Percentiles rank a stretch among this genome's conserved stretches.
These are phyloP conservation scores for Cercophora newfieldiana DNA, from an alignment of 495 filamentous ascomycete genomes.

Conservation along the genomic window DNA sequence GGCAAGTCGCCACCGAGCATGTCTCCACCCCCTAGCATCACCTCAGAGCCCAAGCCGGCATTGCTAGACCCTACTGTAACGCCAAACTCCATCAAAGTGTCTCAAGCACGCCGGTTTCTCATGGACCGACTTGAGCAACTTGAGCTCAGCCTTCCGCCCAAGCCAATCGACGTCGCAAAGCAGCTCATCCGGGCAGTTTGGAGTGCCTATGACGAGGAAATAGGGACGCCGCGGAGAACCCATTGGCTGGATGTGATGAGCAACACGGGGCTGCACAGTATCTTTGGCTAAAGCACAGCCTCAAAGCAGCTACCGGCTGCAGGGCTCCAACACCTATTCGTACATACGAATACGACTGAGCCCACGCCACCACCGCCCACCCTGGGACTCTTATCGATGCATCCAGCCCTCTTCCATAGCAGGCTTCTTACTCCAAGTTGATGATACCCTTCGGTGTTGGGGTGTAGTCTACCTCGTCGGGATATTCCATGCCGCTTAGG, in stretches of 20 bases:
- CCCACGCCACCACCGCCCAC: background rate
- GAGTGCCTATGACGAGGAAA: constrained; percentile 36
- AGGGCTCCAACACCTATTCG: background rate
- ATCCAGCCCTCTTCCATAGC: background rate
- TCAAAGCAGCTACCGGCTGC: background rate
- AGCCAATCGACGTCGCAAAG: constrained; percentile 36
- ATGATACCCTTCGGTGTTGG: constrained; percentile 28
- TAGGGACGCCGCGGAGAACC: constrained; percentile 28
- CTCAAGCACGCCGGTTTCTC: constrained; percentile 27
- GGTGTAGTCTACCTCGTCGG: constrained; percentile 27
- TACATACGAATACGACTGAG: background rate
- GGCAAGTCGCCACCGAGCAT: background rate
- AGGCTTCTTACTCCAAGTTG: constrained; percentile 16
- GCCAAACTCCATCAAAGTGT: constrained; percentile 27
- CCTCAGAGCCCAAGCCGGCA: background rate
- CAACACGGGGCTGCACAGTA: constrained; percentile 32
- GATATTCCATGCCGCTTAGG: constrained; percentile 24
- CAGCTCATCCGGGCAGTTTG: constrained; percentile 34
- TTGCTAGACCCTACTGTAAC: constrained; percentile 10
- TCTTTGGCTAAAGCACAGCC: constrained; percentile 29
- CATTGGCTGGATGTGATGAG: constrained; percentile 41
- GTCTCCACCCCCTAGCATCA: background rate
- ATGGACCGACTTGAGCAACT: constrained; percentile 33
- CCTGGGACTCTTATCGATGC: background rate
- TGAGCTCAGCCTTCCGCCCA: constrained; percentile 34